Evolutionary conservation across 306 rosid genomes (phyloP).

Genomic region (Astragalus glycyphyllos): DNA sequence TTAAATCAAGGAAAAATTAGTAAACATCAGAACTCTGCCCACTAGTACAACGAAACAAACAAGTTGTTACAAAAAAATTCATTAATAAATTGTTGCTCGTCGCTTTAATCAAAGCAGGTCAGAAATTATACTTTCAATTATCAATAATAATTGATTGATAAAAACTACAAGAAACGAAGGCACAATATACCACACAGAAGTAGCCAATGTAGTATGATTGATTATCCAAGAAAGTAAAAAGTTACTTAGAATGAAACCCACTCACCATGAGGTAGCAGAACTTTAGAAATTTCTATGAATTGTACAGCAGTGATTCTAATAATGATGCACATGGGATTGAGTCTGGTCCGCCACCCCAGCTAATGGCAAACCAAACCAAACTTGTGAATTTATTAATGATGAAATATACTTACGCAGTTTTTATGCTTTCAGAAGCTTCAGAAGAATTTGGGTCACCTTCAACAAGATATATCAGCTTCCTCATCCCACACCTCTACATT

Average conservation of each 20-base stretch:
- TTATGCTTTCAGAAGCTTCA: slow-evolving; percentile 93
- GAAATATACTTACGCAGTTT: slow-evolving; percentile 80
- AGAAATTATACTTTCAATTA: slow-evolving; percentile 27
- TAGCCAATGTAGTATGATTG: no score
- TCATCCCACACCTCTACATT: slow-evolving; percentile 88
- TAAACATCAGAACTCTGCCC: slow-evolving; percentile 14
- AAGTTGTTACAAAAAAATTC: slow-evolving; percentile 10
- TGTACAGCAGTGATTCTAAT: not conserved
- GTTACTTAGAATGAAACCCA: no score
- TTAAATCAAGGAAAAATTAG: slow-evolving; percentile 14
- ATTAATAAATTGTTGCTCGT: slow-evolving; percentile 9
- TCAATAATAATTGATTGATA: not conserved
- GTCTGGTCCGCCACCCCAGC: not conserved
- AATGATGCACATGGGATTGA: not conserved
- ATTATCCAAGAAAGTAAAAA: no score
- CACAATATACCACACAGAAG: no score
- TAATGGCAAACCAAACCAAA: not conserved
- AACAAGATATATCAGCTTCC: slow-evolving; percentile 91
- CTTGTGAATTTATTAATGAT: no score
- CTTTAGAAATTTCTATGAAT: not conserved
- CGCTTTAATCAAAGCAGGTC: slow-evolving; percentile 16
- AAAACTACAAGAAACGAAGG: slow-evolving; percentile 17
- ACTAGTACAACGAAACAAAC: slow-evolving; percentile 20
- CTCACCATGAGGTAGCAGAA: not conserved
- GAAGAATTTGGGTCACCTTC: slow-evolving; percentile 97